A percentile compares a stretch with the other conserved stretches of the same genome.
phyloP scores from a whole-genome alignment of 805 yeast genomes.

The Starmerella geochares region DNA sequence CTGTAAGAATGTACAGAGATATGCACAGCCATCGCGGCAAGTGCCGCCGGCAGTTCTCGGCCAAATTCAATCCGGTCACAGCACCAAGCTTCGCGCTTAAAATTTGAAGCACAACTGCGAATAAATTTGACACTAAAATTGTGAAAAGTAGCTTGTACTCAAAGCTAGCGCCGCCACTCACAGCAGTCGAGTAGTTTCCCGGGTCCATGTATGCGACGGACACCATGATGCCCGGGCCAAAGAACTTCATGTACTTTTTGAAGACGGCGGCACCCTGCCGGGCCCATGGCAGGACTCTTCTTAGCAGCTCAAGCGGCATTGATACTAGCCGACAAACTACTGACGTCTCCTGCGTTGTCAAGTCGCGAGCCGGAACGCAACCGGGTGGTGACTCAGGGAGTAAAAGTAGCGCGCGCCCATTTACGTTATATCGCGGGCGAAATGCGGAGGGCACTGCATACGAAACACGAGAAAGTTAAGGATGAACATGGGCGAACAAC shows the following conservation, averaged over 20 bases:
- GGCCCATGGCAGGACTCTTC: slow-evolving; percentile 8
- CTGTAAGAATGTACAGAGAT: slow-evolving; percentile 60
- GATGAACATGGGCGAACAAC: neutral
- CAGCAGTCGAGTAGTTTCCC: slow-evolving; percentile 85
- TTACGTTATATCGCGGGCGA: slow-evolving; percentile 7
- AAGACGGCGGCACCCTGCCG: slow-evolving; percentile 25
- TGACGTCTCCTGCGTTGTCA: neutral
- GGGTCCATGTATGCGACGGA: slow-evolving; percentile 91
- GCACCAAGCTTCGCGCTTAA: slow-evolving; percentile 79
- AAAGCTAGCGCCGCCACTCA: slow-evolving; percentile 74
- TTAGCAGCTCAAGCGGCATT: slow-evolving; percentile 11
- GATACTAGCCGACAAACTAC: neutral
- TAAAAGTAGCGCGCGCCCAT: neutral
- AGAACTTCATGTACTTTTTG: slow-evolving; percentile 51
- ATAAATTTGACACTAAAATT: slow-evolving; percentile 63
- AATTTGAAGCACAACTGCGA: slow-evolving; percentile 75
- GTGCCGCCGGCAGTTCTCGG: slow-evolving; percentile 68
- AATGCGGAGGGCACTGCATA: neutral
- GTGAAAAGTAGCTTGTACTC: slow-evolving; percentile 64
- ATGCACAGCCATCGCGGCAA: slow-evolving; percentile 59
- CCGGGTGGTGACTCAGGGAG: neutral
- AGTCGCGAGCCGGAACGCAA: neutral
- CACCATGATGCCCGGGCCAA: slow-evolving; percentile 84
- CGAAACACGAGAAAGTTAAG: neutral
- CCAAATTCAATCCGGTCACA: slow-evolving; percentile 79